These are phyloP conservation scores for Globisporangium polare DNA, from an alignment of 352 stramenopile genomes.

Conservation along the genomic window DNA sequence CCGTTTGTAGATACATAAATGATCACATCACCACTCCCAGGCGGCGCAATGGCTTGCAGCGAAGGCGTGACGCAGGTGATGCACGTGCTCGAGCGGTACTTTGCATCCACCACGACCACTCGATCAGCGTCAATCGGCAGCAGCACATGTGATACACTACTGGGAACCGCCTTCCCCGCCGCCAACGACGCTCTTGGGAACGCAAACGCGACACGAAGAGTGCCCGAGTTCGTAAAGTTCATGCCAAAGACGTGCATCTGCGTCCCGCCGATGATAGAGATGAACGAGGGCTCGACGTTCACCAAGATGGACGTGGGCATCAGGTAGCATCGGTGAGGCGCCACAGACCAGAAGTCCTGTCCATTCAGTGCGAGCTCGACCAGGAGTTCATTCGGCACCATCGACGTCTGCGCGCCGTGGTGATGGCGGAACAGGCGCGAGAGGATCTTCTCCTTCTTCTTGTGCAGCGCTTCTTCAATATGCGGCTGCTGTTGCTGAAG, in stretches of 20 bases:
- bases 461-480: constrained; percentile 13
- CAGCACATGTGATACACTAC: background rate
- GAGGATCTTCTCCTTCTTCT: constrained; percentile 41
- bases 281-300: constrained; percentile 35
- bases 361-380: constrained; percentile 62
- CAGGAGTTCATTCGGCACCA: constrained; percentile 45
- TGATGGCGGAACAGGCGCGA: constrained; percentile 45
- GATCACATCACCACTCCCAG: constrained; percentile 18
- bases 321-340: constrained; percentile 30
- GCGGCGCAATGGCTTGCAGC: constrained; percentile 20
- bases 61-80: constrained; percentile 42
- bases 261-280: constrained; percentile 38
- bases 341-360: constrained; percentile 57
- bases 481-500: background rate
- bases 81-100: constrained; percentile 41
- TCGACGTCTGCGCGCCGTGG: constrained; percentile 19
- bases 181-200: constrained; percentile 5
- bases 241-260: constrained; percentile 36
- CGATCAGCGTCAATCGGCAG: constrained; percentile 37
- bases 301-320: constrained; percentile 32
- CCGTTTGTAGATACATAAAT: constrained; percentile 57
- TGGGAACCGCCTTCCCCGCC: too few species aligned
- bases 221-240: constrained; percentile 46
- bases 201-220: constrained; percentile 44
- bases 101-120: constrained; percentile 45